phyloP scores from a whole-genome alignment of 768 basidiomycete genomes.

The Suillus lakei region DNA sequence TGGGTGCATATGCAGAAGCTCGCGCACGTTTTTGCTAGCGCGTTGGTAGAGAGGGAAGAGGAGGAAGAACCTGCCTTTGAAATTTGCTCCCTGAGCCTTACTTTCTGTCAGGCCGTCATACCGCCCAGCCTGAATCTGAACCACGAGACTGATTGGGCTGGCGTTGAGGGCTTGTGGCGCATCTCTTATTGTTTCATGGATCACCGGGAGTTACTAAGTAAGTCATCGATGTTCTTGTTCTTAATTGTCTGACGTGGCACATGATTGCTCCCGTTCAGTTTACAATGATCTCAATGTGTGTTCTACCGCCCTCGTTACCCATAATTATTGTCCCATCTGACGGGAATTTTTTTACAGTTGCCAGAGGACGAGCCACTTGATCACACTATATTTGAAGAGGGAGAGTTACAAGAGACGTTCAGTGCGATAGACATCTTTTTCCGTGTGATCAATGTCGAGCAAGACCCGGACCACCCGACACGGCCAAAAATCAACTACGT shows the following conservation, averaged over 20 bases:
- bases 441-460: conserved; percentile 43
- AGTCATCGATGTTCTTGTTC: conserved; percentile 28
- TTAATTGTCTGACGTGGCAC: conserved; percentile 4
- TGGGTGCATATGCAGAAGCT: conserved; percentile 64
- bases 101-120: conserved; percentile 57
- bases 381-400: conserved; percentile 52
- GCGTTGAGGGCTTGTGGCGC: conserved; percentile 62
- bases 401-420: conserved; percentile 56
- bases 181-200: conserved; percentile 73
- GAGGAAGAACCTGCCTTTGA: conserved; percentile 36
- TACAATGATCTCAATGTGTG: conserved; percentile 50
- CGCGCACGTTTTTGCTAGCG: conserved; percentile 60
- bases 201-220: conserved; percentile 67
- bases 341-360: conserved; percentile 24
- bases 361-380: conserved; percentile 42
- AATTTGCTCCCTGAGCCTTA: conserved; percentile 49
- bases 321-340: conserved; percentile 7
- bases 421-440: conserved; percentile 54
- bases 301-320: background rate
- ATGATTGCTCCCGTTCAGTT: conserved; percentile 37
- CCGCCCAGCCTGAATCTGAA: conserved; percentile 42
- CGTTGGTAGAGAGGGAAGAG: conserved; percentile 47
- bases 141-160: conserved; percentile 34
- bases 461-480: conserved; percentile 52
- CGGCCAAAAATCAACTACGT: conserved; percentile 58